Evolutionary conservation across 495 filamentous ascomycete species (phyloP).

Genomic region (Talaromyces nanjingensis): DNA sequence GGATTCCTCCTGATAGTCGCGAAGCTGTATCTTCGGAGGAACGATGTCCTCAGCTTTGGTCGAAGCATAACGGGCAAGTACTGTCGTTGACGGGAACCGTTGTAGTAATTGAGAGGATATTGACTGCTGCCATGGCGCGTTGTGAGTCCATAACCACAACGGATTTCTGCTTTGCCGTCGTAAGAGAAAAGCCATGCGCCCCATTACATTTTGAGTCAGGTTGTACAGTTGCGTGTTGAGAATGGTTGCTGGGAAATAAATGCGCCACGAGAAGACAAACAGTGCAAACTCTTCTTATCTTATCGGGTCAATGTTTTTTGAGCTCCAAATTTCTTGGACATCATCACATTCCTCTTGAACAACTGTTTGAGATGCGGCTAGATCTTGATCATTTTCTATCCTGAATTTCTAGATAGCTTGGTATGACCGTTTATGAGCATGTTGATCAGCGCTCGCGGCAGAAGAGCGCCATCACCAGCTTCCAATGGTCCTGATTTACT

Average conservation of each 20-base stretch:
- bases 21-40: conserved; percentile 46
- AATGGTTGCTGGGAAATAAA: neutral
- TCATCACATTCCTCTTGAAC: conserved; percentile 2
- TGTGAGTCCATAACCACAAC: neutral
- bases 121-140: neutral
- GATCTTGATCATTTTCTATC: neutral
- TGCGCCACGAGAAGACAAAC: conserved; percentile 23
- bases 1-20: conserved; percentile 80
- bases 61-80: neutral
- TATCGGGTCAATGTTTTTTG: conserved; percentile 16
- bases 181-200: conserved; percentile 26
- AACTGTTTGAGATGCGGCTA: neutral
- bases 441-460: neutral
- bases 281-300: conserved; percentile 30
- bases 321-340: neutral
- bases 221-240: neutral
- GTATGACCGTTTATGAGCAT: neutral
- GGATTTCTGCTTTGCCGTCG: conserved; percentile 19
- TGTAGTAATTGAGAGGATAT: neutral
- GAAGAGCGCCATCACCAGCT: neutral
- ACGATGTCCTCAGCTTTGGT: conserved; percentile 4
- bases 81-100: neutral
- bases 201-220: neutral
- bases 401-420: neutral
- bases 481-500: neutral